A percentile compares a stretch with the other conserved stretches of the same genome.
These are phyloP conservation scores for Picea glauca DNA, from an alignment of 75 land plant genomes.

Conservation along the genomic window DNA sequence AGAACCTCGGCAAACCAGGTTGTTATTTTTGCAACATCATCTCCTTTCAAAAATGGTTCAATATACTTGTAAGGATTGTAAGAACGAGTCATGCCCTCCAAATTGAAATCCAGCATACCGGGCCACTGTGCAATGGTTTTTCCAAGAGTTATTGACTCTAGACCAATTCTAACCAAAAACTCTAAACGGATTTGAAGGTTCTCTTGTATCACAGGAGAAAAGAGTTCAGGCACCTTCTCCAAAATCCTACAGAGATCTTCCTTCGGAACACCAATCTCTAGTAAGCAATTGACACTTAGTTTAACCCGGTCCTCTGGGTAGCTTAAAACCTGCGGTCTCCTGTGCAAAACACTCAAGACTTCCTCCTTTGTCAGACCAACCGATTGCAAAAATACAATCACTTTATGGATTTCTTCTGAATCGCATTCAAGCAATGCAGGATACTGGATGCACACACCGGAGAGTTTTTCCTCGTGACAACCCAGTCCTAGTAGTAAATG, in stretches of 20 bases:
- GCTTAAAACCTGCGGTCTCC: constrained; percentile 28
- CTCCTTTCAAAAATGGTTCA: constrained; percentile 10
- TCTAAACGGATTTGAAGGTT: too few species aligned
- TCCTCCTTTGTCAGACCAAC: constrained; percentile 4
- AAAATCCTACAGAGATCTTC: constrained; percentile 23
- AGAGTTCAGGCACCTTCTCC: constrained; percentile 23
- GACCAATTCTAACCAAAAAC: too few species aligned
- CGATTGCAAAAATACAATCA: constrained; percentile 12
- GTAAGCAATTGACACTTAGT: constrained; percentile 17
- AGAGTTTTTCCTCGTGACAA: not conserved
- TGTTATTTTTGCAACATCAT: constrained; percentile 25
- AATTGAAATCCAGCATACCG: not conserved
- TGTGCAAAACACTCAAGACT: constrained; percentile 9
- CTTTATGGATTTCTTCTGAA: constrained; percentile 7
- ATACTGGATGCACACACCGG: not conserved
- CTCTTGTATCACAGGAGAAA: too few species aligned
- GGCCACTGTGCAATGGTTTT: too few species aligned
- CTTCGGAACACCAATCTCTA: constrained; percentile 18
- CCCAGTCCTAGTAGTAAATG: too few species aligned
- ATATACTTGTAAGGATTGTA: constrained; percentile 8
- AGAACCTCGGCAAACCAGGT: too few species aligned
- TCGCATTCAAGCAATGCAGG: not conserved
- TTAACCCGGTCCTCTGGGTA: constrained; percentile 12
- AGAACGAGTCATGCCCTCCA: constrained; percentile 24
- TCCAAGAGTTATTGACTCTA: too few species aligned